phyloP scores from a whole-genome alignment of 306 rosid species.

The Vigna unguiculata region DNA sequence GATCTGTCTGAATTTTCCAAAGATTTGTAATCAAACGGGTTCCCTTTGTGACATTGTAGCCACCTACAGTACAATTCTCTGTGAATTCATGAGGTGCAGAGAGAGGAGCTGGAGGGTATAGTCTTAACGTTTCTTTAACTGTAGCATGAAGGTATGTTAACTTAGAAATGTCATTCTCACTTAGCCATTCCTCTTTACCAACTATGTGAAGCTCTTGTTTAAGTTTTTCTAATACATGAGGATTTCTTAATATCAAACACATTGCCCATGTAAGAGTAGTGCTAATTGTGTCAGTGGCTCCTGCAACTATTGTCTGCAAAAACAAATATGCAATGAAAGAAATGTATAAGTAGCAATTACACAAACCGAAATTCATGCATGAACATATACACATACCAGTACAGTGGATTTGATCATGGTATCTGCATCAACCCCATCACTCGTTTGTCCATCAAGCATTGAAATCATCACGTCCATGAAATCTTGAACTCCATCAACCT shows the following conservation, averaged over 20 bases:
- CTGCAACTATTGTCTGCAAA: neutral
- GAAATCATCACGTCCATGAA: too few species aligned
- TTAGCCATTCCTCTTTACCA: conserved; percentile 24
- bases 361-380: too few species aligned
- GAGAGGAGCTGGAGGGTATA: neutral
- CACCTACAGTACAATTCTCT: conserved; percentile 18
- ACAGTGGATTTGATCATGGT: too few species aligned
- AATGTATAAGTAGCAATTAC: too few species aligned
- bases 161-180: conserved; percentile 8
- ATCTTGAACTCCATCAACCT: too few species aligned
- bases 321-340: neutral
- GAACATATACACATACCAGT: neutral
- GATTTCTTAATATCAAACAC: conserved; percentile 25
- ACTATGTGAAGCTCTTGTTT: conserved; percentile 35
- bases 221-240: conserved; percentile 9
- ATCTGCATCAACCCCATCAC: too few species aligned
- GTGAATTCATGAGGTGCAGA: conserved; percentile 21
- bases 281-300: conserved; percentile 9
- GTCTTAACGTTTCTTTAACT: conserved; percentile 38
- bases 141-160: conserved; percentile 38
- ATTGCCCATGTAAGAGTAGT: conserved; percentile 31
- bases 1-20: conserved; percentile 35
- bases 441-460: too few species aligned
- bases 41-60: conserved; percentile 23
- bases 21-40: conserved; percentile 36